Percentiles rank a stretch among this genome's conserved stretches.
phyloP scores from a whole-genome alignment of 345 rosid genomes.

The Lenwebbia sp. region DNA sequence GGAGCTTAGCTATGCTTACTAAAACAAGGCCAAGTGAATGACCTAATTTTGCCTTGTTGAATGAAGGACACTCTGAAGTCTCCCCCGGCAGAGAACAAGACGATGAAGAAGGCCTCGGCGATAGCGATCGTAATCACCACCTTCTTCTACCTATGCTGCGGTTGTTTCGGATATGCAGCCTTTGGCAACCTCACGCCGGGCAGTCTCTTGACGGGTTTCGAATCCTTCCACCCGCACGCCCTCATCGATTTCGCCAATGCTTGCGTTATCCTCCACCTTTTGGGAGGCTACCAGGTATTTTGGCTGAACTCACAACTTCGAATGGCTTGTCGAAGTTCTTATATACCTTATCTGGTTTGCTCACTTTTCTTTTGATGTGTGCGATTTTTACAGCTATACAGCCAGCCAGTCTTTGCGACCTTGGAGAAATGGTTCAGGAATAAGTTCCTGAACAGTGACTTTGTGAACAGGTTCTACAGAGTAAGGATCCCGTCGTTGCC shows the following conservation, averaged over 20 bases:
- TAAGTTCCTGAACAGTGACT: slow-evolving; percentile 24
- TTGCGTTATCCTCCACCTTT: slow-evolving; percentile 31
- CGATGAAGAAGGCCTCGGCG: slow-evolving; percentile 24
- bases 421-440: slow-evolving; percentile 38
- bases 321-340: neutral
- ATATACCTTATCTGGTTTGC: neutral
- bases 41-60: neutral
- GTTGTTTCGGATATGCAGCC: slow-evolving; percentile 32
- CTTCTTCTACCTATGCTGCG: slow-evolving; percentile 29
- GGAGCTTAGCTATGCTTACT: neutral
- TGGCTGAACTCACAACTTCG: neutral
- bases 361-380: neutral
- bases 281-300: slow-evolving; percentile 50
- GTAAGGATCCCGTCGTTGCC: slow-evolving; percentile 20
- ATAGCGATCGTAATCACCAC: slow-evolving; percentile 12
- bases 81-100: slow-evolving; percentile 23
- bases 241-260: slow-evolving; percentile 38
- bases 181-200: slow-evolving; percentile 24
- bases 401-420: slow-evolving; percentile 60
- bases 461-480: slow-evolving; percentile 25
- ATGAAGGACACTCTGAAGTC: slow-evolving; percentile 32
- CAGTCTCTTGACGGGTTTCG: slow-evolving; percentile 29
- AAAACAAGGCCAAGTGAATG: neutral
- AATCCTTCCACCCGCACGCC: slow-evolving; percentile 36
- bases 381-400: slow-evolving; percentile 25